Percentiles rank a stretch among this genome's conserved stretches.
These are phyloP conservation scores for Globisporangium megalacanthum DNA, from an alignment of 352 stramenopile genomes.

Conservation along the genomic window DNA sequence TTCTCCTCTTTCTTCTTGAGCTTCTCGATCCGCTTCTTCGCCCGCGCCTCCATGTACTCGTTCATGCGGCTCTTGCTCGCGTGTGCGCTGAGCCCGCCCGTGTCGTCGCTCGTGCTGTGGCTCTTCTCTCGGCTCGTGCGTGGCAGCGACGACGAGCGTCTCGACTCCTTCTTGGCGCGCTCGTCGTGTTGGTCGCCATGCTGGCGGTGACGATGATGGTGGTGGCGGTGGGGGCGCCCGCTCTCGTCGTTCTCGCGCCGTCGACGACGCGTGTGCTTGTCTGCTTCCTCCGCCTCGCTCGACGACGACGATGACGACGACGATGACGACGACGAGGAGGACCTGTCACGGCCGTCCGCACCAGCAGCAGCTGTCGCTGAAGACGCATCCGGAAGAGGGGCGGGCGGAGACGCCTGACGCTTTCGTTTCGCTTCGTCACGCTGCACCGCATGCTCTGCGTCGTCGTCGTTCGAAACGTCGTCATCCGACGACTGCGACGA, in stretches of 20 bases:
- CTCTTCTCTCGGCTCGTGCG: constrained; percentile 33
- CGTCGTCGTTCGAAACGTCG: constrained; percentile 7
- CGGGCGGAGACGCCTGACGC: background rate
- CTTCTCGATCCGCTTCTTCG: constrained; percentile 74
- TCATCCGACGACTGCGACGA: constrained; percentile 11
- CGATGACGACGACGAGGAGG: constrained; percentile 7
- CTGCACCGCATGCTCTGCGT: constrained; percentile 13
- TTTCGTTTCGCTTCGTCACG: constrained; percentile 19
- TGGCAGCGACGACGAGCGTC: constrained; percentile 26
- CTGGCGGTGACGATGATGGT: constrained; percentile 11
- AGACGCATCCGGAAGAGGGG: background rate
- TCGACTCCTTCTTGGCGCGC: constrained; percentile 13
- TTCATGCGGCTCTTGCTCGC: constrained; percentile 82
- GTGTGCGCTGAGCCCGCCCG: constrained; percentile 1
- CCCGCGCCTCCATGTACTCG: constrained; percentile 82
- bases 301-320: constrained; percentile 12
- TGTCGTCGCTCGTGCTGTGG: constrained; percentile 27
- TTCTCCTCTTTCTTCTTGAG: constrained; percentile 69
- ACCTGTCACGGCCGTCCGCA: constrained; percentile 7
- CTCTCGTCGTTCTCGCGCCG: constrained; percentile 13
- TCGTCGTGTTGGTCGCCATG: constrained; percentile 11
- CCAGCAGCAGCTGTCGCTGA: background rate
- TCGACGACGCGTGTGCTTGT: constrained; percentile 16
- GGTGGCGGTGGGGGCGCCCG: background rate
- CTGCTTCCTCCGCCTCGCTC: constrained; percentile 9